Conservation (phyloP, 768 basidiomycete genomes). For the Chlorophyllum brunneum region DNA sequence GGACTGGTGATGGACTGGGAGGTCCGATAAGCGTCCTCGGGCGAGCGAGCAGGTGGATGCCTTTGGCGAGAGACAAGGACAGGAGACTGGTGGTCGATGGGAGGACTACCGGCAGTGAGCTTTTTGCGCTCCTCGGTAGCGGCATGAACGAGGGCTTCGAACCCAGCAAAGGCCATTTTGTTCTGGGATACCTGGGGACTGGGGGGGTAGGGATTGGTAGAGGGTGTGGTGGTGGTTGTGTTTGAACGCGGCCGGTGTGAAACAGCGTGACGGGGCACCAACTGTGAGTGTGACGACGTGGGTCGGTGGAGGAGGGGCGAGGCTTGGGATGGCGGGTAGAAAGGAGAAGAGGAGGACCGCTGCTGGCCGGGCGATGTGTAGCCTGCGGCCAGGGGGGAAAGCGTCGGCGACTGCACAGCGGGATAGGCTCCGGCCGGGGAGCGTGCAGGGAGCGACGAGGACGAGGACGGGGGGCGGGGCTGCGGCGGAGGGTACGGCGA, state of each 20-base stretch:
- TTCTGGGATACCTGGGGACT: slow-evolving; percentile 25
- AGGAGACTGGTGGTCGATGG: slow-evolving; percentile 14
- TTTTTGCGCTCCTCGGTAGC: slow-evolving; percentile 64
- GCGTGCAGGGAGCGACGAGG: slow-evolving; percentile 10
- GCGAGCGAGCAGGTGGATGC: slow-evolving; percentile 8
- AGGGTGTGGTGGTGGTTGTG: slow-evolving; percentile 13
- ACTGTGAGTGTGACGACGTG: slow-evolving; percentile 11
- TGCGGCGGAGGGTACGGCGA: background rate
- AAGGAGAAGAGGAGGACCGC: slow-evolving; percentile 15
- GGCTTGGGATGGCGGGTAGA: slow-evolving; percentile 12
- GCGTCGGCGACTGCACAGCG: slow-evolving; percentile 2
- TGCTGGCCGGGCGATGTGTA: slow-evolving; percentile 3
- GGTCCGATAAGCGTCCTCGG: slow-evolving; percentile 11
- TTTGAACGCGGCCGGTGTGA: slow-evolving; percentile 15
- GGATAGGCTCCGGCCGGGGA: slow-evolving; percentile 9
- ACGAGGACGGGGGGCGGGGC: slow-evolving; percentile 14
- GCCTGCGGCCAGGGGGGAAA: slow-evolving; percentile 10
- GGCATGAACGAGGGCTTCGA: slow-evolving; percentile 70
- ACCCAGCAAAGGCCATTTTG: slow-evolving; percentile 23
- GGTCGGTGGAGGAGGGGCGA: slow-evolving; percentile 14
- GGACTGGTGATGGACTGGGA: slow-evolving; percentile 6
- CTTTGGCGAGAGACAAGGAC: background rate
- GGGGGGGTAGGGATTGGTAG: slow-evolving; percentile 13
- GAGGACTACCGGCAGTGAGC: slow-evolving; percentile 29
- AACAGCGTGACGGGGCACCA: slow-evolving; percentile 12